Evolutionary conservation across 306 rosid genomes (phyloP).

Genomic region (Cyclanthera cordifolia): DNA sequence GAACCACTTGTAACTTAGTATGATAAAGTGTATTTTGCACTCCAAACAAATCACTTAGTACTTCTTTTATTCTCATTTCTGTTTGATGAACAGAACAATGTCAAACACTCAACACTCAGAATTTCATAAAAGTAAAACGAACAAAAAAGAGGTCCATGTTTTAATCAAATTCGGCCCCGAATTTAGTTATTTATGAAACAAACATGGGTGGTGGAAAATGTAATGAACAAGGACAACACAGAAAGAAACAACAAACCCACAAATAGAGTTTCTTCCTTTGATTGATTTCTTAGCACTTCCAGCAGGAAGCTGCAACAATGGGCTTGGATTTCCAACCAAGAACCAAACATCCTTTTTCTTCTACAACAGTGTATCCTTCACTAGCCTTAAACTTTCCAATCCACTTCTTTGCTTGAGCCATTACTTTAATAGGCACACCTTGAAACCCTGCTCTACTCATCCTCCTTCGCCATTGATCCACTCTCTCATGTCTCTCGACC

Average conservation of each 20-base stretch:
- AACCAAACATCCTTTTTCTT: slow-evolving; percentile 80
- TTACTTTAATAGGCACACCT: slow-evolving; percentile 49
- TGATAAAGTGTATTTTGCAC: too few species aligned
- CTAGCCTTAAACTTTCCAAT: slow-evolving; percentile 34
- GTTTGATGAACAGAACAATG: neutral
- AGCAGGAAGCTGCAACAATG: slow-evolving; percentile 77
- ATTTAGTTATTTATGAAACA: slow-evolving; percentile 13
- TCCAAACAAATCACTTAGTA: neutral
- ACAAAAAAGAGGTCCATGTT: neutral
- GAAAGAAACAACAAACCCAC: neutral
- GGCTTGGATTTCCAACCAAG: slow-evolving; percentile 90
- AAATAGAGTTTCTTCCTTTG: neutral
- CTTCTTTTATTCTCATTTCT: neutral
- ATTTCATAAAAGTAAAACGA: neutral
- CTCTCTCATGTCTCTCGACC: slow-evolving; percentile 87
- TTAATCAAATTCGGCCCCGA: neutral
- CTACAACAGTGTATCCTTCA: slow-evolving; percentile 58
- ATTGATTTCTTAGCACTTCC: slow-evolving; percentile 53
- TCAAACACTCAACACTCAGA: neutral
- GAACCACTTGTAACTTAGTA: too few species aligned
- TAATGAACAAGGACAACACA: neutral
- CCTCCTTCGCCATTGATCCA: slow-evolving; percentile 80
- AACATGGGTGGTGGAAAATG: neutral
- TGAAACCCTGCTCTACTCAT: slow-evolving; percentile 86
- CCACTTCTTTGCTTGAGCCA: slow-evolving; percentile 68